phyloP scores from a whole-genome alignment of 2,329 filamentous ascomycete species.

The Curvularia hawaiiensis region DNA sequence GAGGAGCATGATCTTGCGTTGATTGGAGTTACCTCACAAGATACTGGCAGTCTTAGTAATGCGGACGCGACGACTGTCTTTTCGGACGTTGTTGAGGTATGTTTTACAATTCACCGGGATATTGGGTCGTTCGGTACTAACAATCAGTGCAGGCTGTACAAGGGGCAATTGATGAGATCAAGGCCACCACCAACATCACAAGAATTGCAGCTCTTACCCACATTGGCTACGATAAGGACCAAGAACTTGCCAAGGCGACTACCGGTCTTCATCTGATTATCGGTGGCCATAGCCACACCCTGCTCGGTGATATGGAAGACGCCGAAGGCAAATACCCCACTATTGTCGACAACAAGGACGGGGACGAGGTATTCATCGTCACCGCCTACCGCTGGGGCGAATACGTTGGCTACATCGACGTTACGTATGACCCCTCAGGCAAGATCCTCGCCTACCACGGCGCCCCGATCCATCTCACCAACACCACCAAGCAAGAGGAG shows the following conservation, averaged over 20 bases:
- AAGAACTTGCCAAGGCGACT: conserved; percentile 63
- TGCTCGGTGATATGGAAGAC: conserved; percentile 63
- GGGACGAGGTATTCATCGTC: conserved; percentile 71
- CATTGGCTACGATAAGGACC: conserved; percentile 69
- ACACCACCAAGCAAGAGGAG: conserved; percentile 62
- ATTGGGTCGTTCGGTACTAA: background rate
- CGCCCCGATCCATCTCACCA: conserved; percentile 67
- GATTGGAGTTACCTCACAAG: conserved; percentile 68
- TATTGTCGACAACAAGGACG: conserved; percentile 63
- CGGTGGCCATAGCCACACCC: conserved; percentile 64
- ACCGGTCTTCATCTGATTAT: conserved; percentile 71
- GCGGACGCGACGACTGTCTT: conserved; percentile 65
- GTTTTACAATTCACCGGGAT: background rate
- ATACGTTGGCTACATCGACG: conserved; percentile 70
- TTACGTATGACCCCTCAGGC: conserved; percentile 65
- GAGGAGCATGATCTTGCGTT: conserved; percentile 65
- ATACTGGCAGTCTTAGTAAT: conserved; percentile 63
- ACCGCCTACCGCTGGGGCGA: conserved; percentile 72
- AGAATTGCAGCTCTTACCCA: conserved; percentile 70
- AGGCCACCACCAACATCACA: conserved; percentile 64
- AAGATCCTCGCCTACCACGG: conserved; percentile 67
- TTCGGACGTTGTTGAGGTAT: conserved; percentile 57
- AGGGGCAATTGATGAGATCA: conserved; percentile 65
- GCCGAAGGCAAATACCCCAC: conserved; percentile 68
- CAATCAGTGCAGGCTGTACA: conserved; percentile 56